Evolutionary conservation across 768 basidiomycete genomes (phyloP).

Genomic region (Antrodiella citrinella): DNA sequence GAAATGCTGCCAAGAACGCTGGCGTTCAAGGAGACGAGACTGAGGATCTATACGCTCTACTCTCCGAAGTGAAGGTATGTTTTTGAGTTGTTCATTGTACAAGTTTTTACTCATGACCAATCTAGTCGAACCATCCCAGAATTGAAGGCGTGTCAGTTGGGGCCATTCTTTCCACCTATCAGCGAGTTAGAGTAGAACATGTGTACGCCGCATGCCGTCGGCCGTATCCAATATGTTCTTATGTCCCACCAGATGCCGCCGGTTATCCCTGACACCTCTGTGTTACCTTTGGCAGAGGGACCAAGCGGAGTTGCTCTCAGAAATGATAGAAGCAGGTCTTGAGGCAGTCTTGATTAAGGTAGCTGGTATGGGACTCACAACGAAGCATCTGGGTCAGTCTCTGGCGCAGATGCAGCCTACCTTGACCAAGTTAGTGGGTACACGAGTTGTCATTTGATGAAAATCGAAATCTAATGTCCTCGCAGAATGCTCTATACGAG

Average conservation of each 20-base stretch:
- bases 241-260: slow-evolving; percentile 44
- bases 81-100: not conserved
- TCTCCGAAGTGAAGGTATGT: slow-evolving; percentile 69
- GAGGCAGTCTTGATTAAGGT: slow-evolving; percentile 88
- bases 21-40: slow-evolving; percentile 87
- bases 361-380: slow-evolving; percentile 83
- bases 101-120: slow-evolving; percentile 7
- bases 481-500: slow-evolving; percentile 73
- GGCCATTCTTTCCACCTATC: slow-evolving; percentile 96
- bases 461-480: not conserved
- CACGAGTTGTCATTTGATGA: not conserved
- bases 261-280: slow-evolving; percentile 72
- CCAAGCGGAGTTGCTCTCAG: slow-evolving; percentile 74
- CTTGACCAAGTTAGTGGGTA: slow-evolving; percentile 59
- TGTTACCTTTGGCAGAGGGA: slow-evolving; percentile 92
- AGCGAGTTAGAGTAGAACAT: slow-evolving; percentile 94
- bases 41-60: slow-evolving; percentile 77
- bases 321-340: slow-evolving; percentile 80
- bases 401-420: slow-evolving; percentile 68
- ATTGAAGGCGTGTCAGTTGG: slow-evolving; percentile 86
- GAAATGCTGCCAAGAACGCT: slow-evolving; percentile 32
- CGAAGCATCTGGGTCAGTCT: slow-evolving; percentile 70
- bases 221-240: not conserved
- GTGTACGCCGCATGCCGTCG: slow-evolving; percentile 49
- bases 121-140: slow-evolving; percentile 68